A percentile compares a stretch with the other conserved stretches of the same genome.
Evolutionary conservation across 345 rosid genomes (phyloP).

Genomic region (Eucalyptus urophylla): DNA sequence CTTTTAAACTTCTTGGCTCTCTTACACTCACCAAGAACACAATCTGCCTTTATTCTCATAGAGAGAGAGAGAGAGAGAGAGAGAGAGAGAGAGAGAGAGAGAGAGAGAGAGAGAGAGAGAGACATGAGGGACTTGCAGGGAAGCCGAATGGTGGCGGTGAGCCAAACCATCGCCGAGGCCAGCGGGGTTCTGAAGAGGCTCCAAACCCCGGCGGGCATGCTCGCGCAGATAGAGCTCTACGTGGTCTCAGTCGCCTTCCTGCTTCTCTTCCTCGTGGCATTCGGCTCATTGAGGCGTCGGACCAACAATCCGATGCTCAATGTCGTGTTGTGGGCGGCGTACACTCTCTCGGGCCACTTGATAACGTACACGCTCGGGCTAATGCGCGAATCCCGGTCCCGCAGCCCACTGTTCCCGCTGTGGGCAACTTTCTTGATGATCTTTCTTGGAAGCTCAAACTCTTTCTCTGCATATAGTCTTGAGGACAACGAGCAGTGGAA

Average conservation of each 20-base stretch:
- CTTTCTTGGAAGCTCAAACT: not conserved
- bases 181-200: not conserved
- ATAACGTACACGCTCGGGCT: not conserved
- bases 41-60: not conserved
- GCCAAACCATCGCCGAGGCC: not conserved
- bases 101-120: no score
- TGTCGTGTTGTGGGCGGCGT: not conserved
- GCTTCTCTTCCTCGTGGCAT: not conserved
- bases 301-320: not conserved
- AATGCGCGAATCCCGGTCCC: not conserved
- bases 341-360: not conserved
- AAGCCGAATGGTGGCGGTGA: not conserved
- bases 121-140: not conserved
- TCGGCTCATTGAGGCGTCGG: not conserved
- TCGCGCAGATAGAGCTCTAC: not conserved
- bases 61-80: no score
- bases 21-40: no score
- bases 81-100: no score
- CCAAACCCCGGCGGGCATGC: not conserved
- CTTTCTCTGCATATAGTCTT: not conserved
- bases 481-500: not conserved
- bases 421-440: not conserved
- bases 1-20: no score
- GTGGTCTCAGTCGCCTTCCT: not conserved
- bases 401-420: not conserved